These are phyloP conservation scores for Penicillium chermesinum DNA, from an alignment of 495 filamentous ascomycete species.

Conservation along the genomic window DNA sequence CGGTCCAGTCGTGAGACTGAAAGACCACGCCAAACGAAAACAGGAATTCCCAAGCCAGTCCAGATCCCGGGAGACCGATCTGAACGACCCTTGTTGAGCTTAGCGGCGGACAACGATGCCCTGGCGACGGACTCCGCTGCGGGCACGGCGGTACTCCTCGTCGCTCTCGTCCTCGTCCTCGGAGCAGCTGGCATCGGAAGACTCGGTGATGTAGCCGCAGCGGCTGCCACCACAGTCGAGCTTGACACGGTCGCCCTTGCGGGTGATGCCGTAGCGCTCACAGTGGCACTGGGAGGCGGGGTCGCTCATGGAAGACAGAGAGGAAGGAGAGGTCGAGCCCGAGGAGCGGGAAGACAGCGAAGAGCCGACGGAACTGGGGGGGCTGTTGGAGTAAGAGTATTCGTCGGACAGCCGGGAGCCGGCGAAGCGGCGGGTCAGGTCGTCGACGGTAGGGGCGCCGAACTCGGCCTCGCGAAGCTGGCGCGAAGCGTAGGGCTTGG, in stretches of 20 bases:
- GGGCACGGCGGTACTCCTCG: slow-evolving; percentile 48
- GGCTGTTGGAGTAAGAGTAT: slow-evolving; percentile 56
- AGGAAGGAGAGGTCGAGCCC: slow-evolving; percentile 65
- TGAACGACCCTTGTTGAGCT: slow-evolving; percentile 4
- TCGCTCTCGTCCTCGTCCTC: slow-evolving; percentile 52
- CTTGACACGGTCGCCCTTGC: slow-evolving; percentile 85
- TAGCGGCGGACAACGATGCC: slow-evolving; percentile 67
- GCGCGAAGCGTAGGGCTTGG: slow-evolving; percentile 77
- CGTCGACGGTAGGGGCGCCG: slow-evolving; percentile 57
- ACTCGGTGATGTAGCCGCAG: slow-evolving; percentile 68
- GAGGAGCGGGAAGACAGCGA: slow-evolving; percentile 69
- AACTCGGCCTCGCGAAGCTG: slow-evolving; percentile 77
- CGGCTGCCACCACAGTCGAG: slow-evolving; percentile 85
- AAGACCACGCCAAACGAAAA: too few relatives aligned
- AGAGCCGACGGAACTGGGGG: slow-evolving; percentile 70
- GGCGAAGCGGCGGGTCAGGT: slow-evolving; percentile 69
- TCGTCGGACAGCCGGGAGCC: slow-evolving; percentile 66
- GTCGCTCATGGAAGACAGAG: slow-evolving; percentile 68
- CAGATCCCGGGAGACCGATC: neutral
- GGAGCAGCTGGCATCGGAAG: slow-evolving; percentile 47
- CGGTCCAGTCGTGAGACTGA: slow-evolving; percentile 13
- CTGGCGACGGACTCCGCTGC: slow-evolving; percentile 58
- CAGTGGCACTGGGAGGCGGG: slow-evolving; percentile 72
- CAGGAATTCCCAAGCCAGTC: too few relatives aligned
- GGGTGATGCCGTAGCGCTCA: slow-evolving; percentile 94